Percentiles rank a stretch among this genome's conserved stretches.
Conservation (phyloP, 2,329 filamentous ascomycete species). For the Ophiostoma australiae region DNA sequence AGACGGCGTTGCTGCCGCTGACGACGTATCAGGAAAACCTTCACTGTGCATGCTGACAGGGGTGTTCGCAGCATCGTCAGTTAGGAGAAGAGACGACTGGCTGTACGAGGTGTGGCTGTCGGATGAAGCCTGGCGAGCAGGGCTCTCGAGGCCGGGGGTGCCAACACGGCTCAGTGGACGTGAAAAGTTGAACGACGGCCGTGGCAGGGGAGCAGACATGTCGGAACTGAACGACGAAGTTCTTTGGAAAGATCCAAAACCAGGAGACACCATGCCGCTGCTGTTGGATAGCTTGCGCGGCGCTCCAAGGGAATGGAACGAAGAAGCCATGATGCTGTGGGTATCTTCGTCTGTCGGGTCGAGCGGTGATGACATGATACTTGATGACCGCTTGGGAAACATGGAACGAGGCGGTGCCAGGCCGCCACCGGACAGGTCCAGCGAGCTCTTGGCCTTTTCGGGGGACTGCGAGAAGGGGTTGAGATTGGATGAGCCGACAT, state of each 20-base stretch:
- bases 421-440: conserved; percentile 43
- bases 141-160: conserved; percentile 53
- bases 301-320: conserved; percentile 55
- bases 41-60: conserved; percentile 70
- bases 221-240: conserved; percentile 85
- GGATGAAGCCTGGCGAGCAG: conserved; percentile 58
- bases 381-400: conserved; percentile 52
- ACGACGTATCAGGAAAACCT: conserved; percentile 52
- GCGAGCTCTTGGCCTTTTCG: conserved; percentile 43
- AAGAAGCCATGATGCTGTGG: conserved; percentile 48
- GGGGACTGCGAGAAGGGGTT: conserved; percentile 37
- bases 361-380: conserved; percentile 57
- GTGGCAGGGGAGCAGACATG: conserved; percentile 61
- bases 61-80: conserved; percentile 62
- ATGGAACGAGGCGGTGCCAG: conserved; percentile 48
- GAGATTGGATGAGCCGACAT: conserved; percentile 28
- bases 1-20: conserved; percentile 23
- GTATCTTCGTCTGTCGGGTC: conserved; percentile 69
- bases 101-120: conserved; percentile 58
- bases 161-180: conserved; percentile 75
- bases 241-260: conserved; percentile 58
- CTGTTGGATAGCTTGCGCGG: conserved; percentile 74
- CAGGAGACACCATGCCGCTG: conserved; percentile 56
- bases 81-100: conserved; percentile 58
- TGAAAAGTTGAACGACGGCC: conserved; percentile 88